phyloP scores from a whole-genome alignment of 345 rosid species.

The Microcos paniculata region DNA sequence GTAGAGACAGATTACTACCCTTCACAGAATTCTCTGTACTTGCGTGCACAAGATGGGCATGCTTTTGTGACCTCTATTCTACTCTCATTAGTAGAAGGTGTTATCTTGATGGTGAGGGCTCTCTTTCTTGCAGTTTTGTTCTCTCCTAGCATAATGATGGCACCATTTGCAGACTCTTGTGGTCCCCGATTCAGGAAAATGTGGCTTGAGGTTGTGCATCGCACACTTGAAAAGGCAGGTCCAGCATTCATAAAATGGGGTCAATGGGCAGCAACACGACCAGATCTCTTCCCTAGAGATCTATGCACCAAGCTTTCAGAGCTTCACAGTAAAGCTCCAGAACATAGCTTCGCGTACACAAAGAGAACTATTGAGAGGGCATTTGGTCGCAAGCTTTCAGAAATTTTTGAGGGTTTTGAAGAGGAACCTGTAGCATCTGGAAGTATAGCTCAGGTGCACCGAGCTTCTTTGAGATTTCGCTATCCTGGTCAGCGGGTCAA shows the following conservation, averaged over 20 bases:
- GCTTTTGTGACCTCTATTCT: slow-evolving; percentile 49
- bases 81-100: slow-evolving; percentile 50
- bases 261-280: slow-evolving; percentile 98
- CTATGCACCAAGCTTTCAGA: slow-evolving; percentile 82
- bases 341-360: slow-evolving; percentile 85
- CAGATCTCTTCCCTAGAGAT: slow-evolving; percentile 91
- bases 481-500: slow-evolving; percentile 75
- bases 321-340: slow-evolving; percentile 90
- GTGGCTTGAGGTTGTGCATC: slow-evolving; percentile 72
- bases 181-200: slow-evolving; percentile 60
- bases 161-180: slow-evolving; percentile 57
- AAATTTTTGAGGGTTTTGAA: slow-evolving; percentile 85
- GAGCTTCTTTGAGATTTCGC: slow-evolving; percentile 73
- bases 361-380: slow-evolving; percentile 77
- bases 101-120: slow-evolving; percentile 66
- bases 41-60: slow-evolving; percentile 59
- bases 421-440: slow-evolving; percentile 96
- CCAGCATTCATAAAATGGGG: slow-evolving; percentile 99
- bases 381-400: slow-evolving; percentile 84
- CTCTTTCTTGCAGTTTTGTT: slow-evolving; percentile 64
- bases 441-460: slow-evolving; percentile 97
- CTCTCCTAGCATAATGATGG: slow-evolving; percentile 77
- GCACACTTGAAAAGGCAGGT: slow-evolving; percentile 80
- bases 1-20: slow-evolving; percentile 45
- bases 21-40: slow-evolving; percentile 47